Conservation (phyloP, 768 basidiomycete species). For the Pulveroboletus frians region DNA sequence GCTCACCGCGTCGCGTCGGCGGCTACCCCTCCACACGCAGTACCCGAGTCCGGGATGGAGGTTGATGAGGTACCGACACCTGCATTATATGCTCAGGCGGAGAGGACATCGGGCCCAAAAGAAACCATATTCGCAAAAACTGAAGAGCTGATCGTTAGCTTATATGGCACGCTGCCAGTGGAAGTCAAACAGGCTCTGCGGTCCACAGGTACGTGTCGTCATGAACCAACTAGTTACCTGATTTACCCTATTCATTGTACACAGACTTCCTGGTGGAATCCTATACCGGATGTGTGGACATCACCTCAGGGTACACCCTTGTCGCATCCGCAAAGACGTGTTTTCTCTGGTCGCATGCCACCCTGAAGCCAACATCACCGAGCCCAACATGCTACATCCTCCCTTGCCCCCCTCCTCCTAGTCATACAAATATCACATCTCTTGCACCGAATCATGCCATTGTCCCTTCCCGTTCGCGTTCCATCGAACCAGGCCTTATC, state of each 20-base stretch:
- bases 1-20: conserved; percentile 17
- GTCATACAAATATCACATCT: conserved; percentile 44
- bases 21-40: conserved; percentile 26
- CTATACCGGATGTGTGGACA: conserved; percentile 69
- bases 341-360: conserved; percentile 81
- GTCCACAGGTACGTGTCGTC: conserved; percentile 47
- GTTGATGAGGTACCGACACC: conserved; percentile 49
- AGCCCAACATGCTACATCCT: conserved; percentile 80
- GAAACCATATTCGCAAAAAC: conserved; percentile 63
- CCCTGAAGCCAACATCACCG: conserved; percentile 52
- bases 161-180: conserved; percentile 65
- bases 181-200: conserved; percentile 71
- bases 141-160: conserved; percentile 59
- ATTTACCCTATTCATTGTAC: not conserved
- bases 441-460: conserved; percentile 47
- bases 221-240: not conserved
- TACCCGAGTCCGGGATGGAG: conserved; percentile 58
- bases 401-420: conserved; percentile 52
- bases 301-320: conserved; percentile 66
- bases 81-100: conserved; percentile 34
- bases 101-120: conserved; percentile 32
- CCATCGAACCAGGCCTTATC: conserved; percentile 77
- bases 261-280: conserved; percentile 67
- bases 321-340: conserved; percentile 68
- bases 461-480: conserved; percentile 52